These are phyloP conservation scores for Durio zibethinus DNA, from an alignment of 345 rosid species.

Conservation along the genomic window DNA sequence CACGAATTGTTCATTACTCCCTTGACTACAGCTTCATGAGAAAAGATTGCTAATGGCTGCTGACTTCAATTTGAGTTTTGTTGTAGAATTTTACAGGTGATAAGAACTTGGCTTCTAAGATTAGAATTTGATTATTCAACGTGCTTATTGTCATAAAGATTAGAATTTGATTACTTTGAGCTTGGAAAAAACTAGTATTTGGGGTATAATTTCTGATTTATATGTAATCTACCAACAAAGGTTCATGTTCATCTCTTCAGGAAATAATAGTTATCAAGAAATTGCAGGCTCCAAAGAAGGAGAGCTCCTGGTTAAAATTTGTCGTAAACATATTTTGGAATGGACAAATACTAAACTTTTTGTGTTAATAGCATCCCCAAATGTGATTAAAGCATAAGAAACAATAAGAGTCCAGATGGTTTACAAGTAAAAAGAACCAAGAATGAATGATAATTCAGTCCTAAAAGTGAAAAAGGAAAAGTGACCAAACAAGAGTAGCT, in stretches of 20 bases:
- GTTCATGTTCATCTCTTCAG: not conserved
- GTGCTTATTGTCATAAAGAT: not conserved
- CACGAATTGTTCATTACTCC: not conserved
- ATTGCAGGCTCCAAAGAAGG: not conserved
- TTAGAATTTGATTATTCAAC: not conserved
- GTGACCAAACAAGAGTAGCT: not conserved
- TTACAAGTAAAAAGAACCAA: not conserved
- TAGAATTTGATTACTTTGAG: not conserved
- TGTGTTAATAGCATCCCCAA: not conserved
- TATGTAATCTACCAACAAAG: not conserved
- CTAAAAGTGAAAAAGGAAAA: not conserved
- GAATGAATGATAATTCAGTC: not conserved
- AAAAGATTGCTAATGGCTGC: not conserved
- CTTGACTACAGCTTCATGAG: not conserved
- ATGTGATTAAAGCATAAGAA: not conserved
- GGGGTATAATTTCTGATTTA: not conserved
- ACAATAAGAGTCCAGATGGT: not conserved
- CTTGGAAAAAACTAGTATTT: not conserved
- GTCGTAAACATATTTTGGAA: not conserved
- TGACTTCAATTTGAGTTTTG: not conserved
- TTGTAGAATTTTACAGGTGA: not conserved
- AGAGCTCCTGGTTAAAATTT: not conserved
- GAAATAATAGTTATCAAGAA: not conserved
- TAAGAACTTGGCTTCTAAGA: not conserved
- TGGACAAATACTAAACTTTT: not conserved